Evolutionary conservation across 768 basidiomycete species (phyloP), one percentile per base, ranked within the genome.

Genomic region (Kwoniella mangroviensis): DNA sequence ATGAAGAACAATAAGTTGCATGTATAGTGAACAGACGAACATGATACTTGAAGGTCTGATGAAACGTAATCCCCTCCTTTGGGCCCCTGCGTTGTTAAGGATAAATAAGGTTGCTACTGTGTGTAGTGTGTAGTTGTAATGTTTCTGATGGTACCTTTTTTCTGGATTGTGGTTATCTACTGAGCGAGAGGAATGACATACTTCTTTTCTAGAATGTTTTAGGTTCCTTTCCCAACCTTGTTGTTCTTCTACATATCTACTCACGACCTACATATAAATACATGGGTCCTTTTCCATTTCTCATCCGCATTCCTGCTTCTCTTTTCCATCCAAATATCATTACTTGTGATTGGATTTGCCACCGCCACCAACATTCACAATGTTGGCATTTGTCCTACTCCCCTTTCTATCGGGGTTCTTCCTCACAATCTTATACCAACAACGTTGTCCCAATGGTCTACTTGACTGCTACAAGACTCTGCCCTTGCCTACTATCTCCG

Each of bases 61-160:
- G 45, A 49, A 49, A 49, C 45, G 45, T 49, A 49, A 49, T 49
- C 45, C 19, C 19, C 45, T 49, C 45, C 45, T 49, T 49, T 49
- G 45, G 13, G 19, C 45, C 45, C 19, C 45, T 49, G 34, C 34
- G 1, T 34, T 34, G 2, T 49, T 49, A 49, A 49, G 45, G 45
- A 49, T 49, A 49, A 49, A 49, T 49, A 49, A 49, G 45, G 45
- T 49, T 49, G 6, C 34, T 34, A 34, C 34, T 34, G 34, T 1
- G 45, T 49, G 45, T 49, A 49, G 45, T 49, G 15, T 19, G 12
- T 49, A 4, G 45, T 49, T 49, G 45, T 49, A 19, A 49, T 49
- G 45, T 49, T 49, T 49, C 45, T 49, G 45, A 49, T 49, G 45
- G 45, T 49, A 49, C 45, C 45, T 49, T 49, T 49, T 45, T 49